Evolutionary conservation across 495 filamentous ascomycete genomes (phyloP).

Genomic region (Xylaria bambusicola): DNA sequence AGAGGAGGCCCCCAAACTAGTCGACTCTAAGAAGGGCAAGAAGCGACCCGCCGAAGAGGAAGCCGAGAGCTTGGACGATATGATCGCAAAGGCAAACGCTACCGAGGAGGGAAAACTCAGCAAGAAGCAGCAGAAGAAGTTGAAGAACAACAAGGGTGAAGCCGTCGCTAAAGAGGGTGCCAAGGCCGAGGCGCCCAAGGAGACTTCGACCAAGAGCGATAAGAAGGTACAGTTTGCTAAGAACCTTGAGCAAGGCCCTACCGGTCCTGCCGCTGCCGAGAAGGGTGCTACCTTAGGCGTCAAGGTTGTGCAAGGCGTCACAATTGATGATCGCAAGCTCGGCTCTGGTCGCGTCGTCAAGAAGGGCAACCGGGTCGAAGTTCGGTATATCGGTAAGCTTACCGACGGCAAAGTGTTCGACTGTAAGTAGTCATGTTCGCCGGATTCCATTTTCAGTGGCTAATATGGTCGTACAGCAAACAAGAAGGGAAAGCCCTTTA

Average conservation of each 20-base stretch:
- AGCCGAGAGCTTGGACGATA: constrained; percentile 68
- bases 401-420: constrained; percentile 92
- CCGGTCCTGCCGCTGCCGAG: constrained; percentile 56
- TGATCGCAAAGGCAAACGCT: constrained; percentile 64
- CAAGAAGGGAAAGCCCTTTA: constrained; percentile 96
- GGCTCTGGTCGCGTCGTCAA: constrained; percentile 81
- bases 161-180: constrained; percentile 65
- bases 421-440: constrained; percentile 59
- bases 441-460: constrained; percentile 10
- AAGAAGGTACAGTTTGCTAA: constrained; percentile 99
- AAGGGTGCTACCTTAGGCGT: constrained; percentile 58
- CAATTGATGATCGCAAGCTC: constrained; percentile 90
- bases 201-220: constrained; percentile 59
- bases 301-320: constrained; percentile 83
- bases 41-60: constrained; percentile 80
- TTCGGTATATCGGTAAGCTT: constrained; percentile 98
- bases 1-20: constrained; percentile 74
- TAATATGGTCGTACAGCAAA: constrained; percentile 65
- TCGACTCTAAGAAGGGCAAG: constrained; percentile 71
- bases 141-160: constrained; percentile 96
- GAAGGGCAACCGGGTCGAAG: constrained; percentile 79
- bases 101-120: constrained; percentile 63
- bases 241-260: constrained; percentile 95
- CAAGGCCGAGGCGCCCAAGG: constrained; percentile 52
- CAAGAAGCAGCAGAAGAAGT: constrained; percentile 98